phyloP scores from a whole-genome alignment of 2,329 filamentous ascomycete species.

The Esteya vermicola region DNA sequence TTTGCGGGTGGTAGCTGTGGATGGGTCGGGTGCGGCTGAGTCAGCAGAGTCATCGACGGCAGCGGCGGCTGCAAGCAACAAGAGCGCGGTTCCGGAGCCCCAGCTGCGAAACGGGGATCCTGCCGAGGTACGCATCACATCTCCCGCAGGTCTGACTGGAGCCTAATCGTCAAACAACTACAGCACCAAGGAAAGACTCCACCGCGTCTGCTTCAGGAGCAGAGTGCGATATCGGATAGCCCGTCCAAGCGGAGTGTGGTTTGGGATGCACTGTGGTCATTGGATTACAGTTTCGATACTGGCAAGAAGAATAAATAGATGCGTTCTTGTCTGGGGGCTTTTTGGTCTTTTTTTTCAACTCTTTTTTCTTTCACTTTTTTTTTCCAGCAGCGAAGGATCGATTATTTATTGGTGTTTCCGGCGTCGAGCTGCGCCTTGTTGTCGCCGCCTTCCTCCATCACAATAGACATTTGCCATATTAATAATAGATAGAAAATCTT shows the following conservation, averaged over 20 bases:
- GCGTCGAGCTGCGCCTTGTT: no score
- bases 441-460: no score
- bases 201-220: slow-evolving; percentile 8
- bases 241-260: slow-evolving; percentile 38
- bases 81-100: no score
- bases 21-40: slow-evolving; percentile 23
- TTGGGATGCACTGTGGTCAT: slow-evolving; percentile 48
- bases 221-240: slow-evolving; percentile 16
- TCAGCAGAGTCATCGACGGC: slow-evolving; percentile 23
- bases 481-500: no score
- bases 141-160: slow-evolving; percentile 4
- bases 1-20: no score
- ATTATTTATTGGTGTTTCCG: no score
- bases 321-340: no score
- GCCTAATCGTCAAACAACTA: neutral
- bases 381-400: no score
- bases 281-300: slow-evolving; percentile 39
- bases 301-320: no score
- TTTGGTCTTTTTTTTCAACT: no score
- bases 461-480: no score
- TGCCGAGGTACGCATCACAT: slow-evolving; percentile 36
- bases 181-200: neutral
- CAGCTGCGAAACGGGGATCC: neutral
- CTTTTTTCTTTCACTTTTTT: no score
- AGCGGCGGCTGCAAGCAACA: slow-evolving; percentile 3